These are phyloP conservation scores for Jatropha multifida DNA, from an alignment of 441 rosid species.

Conservation along the genomic window DNA sequence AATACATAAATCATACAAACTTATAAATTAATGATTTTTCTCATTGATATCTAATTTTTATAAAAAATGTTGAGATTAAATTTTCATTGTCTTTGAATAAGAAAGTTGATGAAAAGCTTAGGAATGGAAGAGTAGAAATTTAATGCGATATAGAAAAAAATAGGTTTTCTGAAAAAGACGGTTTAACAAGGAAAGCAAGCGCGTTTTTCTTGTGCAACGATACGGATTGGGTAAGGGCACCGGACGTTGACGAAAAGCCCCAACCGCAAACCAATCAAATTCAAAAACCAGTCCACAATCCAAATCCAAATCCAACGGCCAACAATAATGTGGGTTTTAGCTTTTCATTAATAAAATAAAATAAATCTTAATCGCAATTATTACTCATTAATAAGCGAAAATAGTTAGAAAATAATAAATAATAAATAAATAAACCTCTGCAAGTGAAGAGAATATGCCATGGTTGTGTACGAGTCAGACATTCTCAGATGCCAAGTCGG, in stretches of 20 bases:
- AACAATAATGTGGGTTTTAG: not conserved
- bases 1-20: no score
- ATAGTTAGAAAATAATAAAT: not conserved
- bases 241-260: not conserved
- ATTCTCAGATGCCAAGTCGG: conserved; percentile 36
- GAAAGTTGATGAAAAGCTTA: no score
- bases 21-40: no score
- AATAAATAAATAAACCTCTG: conserved; percentile 12
- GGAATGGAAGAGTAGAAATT: no score
- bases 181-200: not conserved
- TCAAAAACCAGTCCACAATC: not conserved
- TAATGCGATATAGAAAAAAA: no score
- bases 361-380: not conserved
- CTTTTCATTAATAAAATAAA: no score
- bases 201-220: not conserved
- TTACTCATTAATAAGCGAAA: not conserved
- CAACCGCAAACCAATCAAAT: not conserved
- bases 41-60: no score
- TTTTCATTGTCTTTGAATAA: no score
- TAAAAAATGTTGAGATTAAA: no score
- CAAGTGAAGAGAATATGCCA: conserved; percentile 41
- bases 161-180: no score
- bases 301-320: conserved; percentile 4
- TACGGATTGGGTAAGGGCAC: not conserved
- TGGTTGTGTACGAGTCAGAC: conserved; percentile 25